These are phyloP conservation scores for Phytophthora europaea DNA, from an alignment of 352 stramenopile genomes.

Conservation along the genomic window DNA sequence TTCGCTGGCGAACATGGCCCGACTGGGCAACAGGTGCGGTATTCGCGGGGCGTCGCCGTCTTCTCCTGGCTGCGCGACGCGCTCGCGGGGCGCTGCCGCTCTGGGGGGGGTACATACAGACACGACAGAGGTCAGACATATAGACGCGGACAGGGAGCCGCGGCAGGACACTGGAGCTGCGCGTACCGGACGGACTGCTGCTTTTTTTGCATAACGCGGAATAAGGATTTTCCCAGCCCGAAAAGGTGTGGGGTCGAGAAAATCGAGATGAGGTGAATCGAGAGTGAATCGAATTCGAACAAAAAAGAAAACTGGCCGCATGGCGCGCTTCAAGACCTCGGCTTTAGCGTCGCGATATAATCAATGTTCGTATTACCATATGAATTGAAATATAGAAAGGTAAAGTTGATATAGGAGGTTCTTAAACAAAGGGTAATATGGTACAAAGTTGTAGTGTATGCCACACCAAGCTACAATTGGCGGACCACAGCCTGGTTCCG, in stretches of 20 bases:
- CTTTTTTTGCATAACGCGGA: conserved; percentile 26
- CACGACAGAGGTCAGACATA: conserved; percentile 1
- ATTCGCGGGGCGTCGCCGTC: conserved; percentile 29
- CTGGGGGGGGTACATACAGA: conserved; percentile 20
- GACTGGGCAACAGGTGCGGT: conserved; percentile 33
- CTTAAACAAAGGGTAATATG: neutral
- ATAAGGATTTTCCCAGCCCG: neutral
- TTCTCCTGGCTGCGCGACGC: conserved; percentile 12
- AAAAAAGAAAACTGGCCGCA: conserved; percentile 25
- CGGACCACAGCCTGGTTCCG: neutral
- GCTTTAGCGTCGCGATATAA: conserved; percentile 15
- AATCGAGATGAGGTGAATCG: neutral
- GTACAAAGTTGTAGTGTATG: neutral
- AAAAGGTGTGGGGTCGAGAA: neutral
- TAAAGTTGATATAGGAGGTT: neutral
- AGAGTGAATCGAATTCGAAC: conserved; percentile 18
- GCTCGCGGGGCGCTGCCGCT: conserved; percentile 16
- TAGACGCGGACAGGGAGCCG: neutral
- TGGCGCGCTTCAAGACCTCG: neutral
- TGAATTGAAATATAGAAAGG: neutral
- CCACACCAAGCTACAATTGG: neutral
- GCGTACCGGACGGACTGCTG: conserved; percentile 27
- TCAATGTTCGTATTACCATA: neutral
- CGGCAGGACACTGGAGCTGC: neutral
- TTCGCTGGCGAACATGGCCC: conserved; percentile 22